Conservation (phyloP, 495 filamentous ascomycete genomes). For the Xylaria nigripes region DNA sequence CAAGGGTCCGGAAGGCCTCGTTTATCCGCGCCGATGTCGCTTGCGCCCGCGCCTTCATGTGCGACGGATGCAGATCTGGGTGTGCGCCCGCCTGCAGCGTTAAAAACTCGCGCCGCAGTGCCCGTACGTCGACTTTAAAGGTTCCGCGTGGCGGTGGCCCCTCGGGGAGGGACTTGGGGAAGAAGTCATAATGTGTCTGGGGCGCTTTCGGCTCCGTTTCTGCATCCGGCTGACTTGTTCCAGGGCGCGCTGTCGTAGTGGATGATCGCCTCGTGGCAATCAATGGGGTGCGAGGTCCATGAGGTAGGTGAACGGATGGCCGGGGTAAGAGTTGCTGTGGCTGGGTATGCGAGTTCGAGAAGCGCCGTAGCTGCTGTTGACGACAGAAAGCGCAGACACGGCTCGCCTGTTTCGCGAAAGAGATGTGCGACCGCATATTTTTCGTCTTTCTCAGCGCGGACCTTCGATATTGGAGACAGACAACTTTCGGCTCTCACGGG, state of each 20-base stretch:
- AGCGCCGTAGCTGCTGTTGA: constrained; percentile 6
- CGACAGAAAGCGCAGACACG: constrained; percentile 22
- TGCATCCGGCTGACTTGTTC: neutral
- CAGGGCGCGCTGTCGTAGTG: neutral
- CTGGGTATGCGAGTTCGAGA: neutral
- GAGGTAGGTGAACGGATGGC: neutral
- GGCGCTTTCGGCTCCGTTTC: neutral
- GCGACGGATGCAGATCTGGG: constrained; percentile 50
- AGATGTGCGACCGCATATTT: constrained; percentile 18
- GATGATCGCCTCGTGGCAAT: neutral
- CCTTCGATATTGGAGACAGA: neutral
- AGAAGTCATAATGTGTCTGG: constrained; percentile 71
- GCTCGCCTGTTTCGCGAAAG: constrained; percentile 7
- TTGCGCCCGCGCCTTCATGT: constrained; percentile 55
- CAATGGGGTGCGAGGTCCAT: neutral
- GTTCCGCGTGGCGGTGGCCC: constrained; percentile 72
- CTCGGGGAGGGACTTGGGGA: constrained; percentile 67
- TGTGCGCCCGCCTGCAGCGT: constrained; percentile 70
- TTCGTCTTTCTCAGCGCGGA: neutral
- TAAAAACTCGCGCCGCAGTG: constrained; percentile 77
- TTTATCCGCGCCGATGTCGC: constrained; percentile 72
- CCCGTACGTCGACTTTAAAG: constrained; percentile 61
- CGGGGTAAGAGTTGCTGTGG: neutral
- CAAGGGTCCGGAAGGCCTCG: constrained; percentile 77
- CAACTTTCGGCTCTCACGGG: no score